Conservation (phyloP, 768 basidiomycete species). For the Kondoa malvinella region DNA sequence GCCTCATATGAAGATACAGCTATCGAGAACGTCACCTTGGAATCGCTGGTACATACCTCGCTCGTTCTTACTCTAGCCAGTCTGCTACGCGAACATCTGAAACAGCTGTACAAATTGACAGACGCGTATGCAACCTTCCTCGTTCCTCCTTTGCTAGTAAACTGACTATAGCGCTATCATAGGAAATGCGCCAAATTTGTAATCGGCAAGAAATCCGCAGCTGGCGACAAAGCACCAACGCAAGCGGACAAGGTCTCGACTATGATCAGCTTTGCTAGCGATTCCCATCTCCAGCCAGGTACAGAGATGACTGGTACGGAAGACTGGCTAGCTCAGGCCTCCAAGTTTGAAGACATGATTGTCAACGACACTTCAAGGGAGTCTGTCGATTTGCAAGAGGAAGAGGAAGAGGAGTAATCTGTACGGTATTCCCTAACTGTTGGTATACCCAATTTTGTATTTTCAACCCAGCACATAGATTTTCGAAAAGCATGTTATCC, state of each 20-base stretch:
- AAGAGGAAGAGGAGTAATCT: not conserved
- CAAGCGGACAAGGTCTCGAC: not conserved
- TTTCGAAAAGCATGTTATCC: too few species aligned
- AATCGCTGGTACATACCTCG: slow-evolving; percentile 36
- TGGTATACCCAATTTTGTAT: too few species aligned
- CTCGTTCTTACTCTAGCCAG: slow-evolving; percentile 69
- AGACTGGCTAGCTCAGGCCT: not conserved
- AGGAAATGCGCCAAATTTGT: slow-evolving; percentile 86
- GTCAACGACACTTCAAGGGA: not conserved
- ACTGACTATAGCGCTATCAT: slow-evolving; percentile 8
- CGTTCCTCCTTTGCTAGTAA: not conserved
- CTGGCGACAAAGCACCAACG: slow-evolving; percentile 51
- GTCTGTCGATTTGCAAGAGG: not conserved
- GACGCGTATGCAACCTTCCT: slow-evolving; percentile 48
- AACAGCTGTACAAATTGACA: slow-evolving; percentile 61
- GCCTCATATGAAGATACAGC: not conserved
- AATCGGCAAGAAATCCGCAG: slow-evolving; percentile 69
- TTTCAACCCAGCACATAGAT: too few species aligned
- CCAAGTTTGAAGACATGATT: not conserved
- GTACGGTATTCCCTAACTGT: too few species aligned
- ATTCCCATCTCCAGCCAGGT: not conserved
- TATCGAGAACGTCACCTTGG: not conserved
- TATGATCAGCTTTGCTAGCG: not conserved
- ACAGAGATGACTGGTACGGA: not conserved
- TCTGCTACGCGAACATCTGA: slow-evolving; percentile 71